Evolutionary conservation across 73 alveolate species (phyloP).

Genomic region (Blepharisma japonicum): DNA sequence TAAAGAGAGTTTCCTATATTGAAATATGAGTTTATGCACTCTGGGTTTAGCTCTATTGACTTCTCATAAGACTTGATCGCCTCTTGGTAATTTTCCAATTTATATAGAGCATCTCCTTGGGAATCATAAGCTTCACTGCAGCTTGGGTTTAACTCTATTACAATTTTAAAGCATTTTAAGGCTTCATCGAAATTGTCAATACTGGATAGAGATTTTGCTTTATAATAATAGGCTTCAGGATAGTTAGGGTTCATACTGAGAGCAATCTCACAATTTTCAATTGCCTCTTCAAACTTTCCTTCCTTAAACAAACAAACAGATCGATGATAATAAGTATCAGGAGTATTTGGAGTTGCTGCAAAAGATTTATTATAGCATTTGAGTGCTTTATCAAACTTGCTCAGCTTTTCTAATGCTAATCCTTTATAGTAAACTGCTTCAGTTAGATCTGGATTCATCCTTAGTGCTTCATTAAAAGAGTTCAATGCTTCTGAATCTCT

Average conservation of each 20-base stretch:
- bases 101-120: too few relatives aligned
- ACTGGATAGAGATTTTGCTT: too few relatives aligned
- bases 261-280: slow-evolving; percentile 44
- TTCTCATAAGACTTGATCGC: slow-evolving; percentile 70
- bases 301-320: not conserved
- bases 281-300: slow-evolving; percentile 40
- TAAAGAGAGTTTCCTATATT: slow-evolving; percentile 95
- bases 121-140: too few relatives aligned
- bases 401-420: slow-evolving; percentile 87
- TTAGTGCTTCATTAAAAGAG: slow-evolving; percentile 84
- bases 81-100: slow-evolving; percentile 55
- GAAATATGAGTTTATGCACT: slow-evolving; percentile 74
- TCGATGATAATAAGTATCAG: not conserved
- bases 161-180: too few relatives aligned
- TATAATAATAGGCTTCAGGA: slow-evolving; percentile 54
- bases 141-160: too few relatives aligned
- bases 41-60: slow-evolving; percentile 65
- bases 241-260: slow-evolving; percentile 42
- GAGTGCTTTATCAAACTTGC: slow-evolving; percentile 57
- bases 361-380: too few relatives aligned
- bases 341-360: too few relatives aligned
- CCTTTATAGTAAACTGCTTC: slow-evolving; percentile 88
- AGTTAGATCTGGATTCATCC: slow-evolving; percentile 81
- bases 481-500: slow-evolving; percentile 88
- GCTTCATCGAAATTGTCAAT: too few relatives aligned